Evolutionary conservation across 1,284 basidiomycete species (phyloP), one percentile per base, ranked within the genome.

Genomic region (Cystobasidium slooffiae): DNA sequence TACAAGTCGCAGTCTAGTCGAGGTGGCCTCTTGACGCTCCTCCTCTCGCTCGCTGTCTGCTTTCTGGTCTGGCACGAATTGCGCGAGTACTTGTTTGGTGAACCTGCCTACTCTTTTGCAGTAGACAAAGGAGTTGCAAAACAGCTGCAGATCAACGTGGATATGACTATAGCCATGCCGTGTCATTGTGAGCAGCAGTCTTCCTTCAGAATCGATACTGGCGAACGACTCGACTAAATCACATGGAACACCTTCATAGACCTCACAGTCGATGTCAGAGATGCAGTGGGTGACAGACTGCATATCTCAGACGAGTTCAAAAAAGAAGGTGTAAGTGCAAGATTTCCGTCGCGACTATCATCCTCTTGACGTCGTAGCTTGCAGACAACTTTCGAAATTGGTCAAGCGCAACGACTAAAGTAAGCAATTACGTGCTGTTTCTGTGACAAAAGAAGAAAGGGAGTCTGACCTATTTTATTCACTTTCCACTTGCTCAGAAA

Each of bases 161-260:
- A 97, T 83, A 82, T 96, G 82, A 88, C 92, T 14, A 90, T 97
- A 31, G 91, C 91, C 77, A 97, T 94, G 88, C 94, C 92, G 0
- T 97, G 94, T 84, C 86, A 87, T 83, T 92, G 93, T 96, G 81
- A 84, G 92, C 88, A 5, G 92, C 88, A 5, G 8, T 47, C 9
- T 24, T 43, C 46, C 75, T 47, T 16, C 12, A 22, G 12, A 3
- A 22, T n/a, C 14, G 12, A 53, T 22, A 20, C 12, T 53, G 14
- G 6, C 65, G 55, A 58, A 55, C 55, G 37, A 16, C 20, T 16
- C 24, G 5, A 47, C n/a, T 6, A 47, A 43, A 66, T 68, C 22
- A 70, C 66, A 4, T 37, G 31, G 5, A 31, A 0, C 8, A 41
- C 14, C 31, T 18, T 9, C 65, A 0, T 78, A 94, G 92, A 86